phyloP scores from a whole-genome alignment of 441 rosid species.

The Pelargonium citronellum region DNA sequence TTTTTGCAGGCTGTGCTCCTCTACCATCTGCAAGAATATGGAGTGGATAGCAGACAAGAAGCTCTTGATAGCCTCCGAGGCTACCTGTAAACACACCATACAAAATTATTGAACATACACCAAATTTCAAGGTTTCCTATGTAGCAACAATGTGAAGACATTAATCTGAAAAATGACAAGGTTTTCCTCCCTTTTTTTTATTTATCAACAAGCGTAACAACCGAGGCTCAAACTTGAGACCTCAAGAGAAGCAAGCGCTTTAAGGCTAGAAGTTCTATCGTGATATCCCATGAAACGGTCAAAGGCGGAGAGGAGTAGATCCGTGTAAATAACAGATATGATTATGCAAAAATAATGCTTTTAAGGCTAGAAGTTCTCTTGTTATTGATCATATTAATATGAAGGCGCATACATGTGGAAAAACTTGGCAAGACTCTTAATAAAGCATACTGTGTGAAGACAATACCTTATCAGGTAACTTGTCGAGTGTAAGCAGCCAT shows the following conservation, averaged over 20 bases:
- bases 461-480: slow-evolving; percentile 72
- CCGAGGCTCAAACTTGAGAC: too few relatives aligned
- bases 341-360: not conserved
- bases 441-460: not conserved
- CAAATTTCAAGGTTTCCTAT: too few relatives aligned
- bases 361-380: not conserved
- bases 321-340: not conserved
- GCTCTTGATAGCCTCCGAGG: slow-evolving; percentile 72
- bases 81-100: slow-evolving; percentile 33
- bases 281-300: not conserved
- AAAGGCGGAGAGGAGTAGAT: not conserved
- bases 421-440: slow-evolving; percentile 4
- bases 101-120: not conserved
- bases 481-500: slow-evolving; percentile 64
- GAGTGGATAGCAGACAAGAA: slow-evolving; percentile 56
- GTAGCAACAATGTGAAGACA: too few relatives aligned
- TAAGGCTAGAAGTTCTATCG: too few relatives aligned
- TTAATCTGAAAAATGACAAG: too few relatives aligned
- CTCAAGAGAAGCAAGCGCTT: too few relatives aligned
- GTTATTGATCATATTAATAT: not conserved
- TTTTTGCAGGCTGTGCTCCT: slow-evolving; percentile 50
- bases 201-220: too few relatives aligned
- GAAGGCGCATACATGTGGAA: not conserved
- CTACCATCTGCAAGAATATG: slow-evolving; percentile 54
- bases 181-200: too few relatives aligned